Evolutionary conservation across 2,329 filamentous ascomycete genomes (phyloP).

Genomic region (Arthrobotrys entomopaga): DNA sequence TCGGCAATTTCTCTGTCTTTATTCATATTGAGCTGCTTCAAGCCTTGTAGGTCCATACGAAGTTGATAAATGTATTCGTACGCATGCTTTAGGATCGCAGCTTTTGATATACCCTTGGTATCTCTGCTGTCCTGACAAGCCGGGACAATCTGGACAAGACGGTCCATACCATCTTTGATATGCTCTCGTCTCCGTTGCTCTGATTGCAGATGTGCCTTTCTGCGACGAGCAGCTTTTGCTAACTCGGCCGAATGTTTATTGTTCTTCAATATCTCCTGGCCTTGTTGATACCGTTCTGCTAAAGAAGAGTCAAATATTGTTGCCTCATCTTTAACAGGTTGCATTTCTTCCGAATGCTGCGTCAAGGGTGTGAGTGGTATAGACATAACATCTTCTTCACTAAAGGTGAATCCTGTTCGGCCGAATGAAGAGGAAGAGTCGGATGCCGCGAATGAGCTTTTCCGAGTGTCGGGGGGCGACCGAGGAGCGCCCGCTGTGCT

Average conservation of each 20-base stretch:
- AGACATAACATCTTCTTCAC: slow-evolving; percentile 39
- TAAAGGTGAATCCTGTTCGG: slow-evolving; percentile 30
- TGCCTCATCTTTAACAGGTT: slow-evolving; percentile 37
- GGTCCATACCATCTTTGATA: slow-evolving; percentile 59
- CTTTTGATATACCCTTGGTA: slow-evolving; percentile 57
- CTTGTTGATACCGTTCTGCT: slow-evolving; percentile 46
- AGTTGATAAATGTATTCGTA: slow-evolving; percentile 59
- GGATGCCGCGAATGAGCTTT: slow-evolving; percentile 50
- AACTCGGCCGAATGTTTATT: slow-evolving; percentile 40
- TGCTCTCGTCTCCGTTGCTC: slow-evolving; percentile 59
- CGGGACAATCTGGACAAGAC: slow-evolving; percentile 58
- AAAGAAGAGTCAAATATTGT: slow-evolving; percentile 37
- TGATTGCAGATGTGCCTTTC: slow-evolving; percentile 58
- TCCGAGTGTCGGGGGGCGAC: slow-evolving; percentile 50
- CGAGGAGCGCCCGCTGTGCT: slow-evolving; percentile 19
- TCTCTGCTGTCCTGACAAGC: slow-evolving; percentile 57
- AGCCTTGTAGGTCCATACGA: slow-evolving; percentile 35
- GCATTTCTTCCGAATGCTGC: slow-evolving; percentile 45
- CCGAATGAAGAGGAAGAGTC: slow-evolving; percentile 51
- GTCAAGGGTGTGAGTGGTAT: slow-evolving; percentile 51
- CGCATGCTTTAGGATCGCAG: slow-evolving; percentile 58
- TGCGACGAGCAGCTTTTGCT: slow-evolving; percentile 55
- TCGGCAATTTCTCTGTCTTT: slow-evolving; percentile 53
- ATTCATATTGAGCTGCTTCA: slow-evolving; percentile 36
- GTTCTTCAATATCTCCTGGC: slow-evolving; percentile 30